These are phyloP conservation scores for Kuraishia molischiana DNA, from an alignment of 805 yeast species.

Conservation along the genomic window DNA sequence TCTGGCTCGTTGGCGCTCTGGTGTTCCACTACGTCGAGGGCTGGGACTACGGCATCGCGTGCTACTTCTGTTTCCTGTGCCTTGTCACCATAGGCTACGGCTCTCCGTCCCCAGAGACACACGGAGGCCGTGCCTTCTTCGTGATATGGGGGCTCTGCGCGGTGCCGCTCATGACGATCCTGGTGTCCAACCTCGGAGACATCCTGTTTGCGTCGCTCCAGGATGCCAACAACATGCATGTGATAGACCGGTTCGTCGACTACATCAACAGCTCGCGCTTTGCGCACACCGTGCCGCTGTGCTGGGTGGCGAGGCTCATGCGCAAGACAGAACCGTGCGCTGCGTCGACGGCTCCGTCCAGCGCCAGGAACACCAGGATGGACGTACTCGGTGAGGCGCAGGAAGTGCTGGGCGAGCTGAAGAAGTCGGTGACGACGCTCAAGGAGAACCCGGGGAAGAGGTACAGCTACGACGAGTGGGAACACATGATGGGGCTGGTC, in stretches of 20 bases:
- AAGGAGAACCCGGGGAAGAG: slow-evolving; percentile 28
- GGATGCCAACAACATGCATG: slow-evolving; percentile 6
- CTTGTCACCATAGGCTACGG: slow-evolving; percentile 84
- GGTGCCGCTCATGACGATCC: slow-evolving; percentile 78
- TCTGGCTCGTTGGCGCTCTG: slow-evolving; percentile 69
- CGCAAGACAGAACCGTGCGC: not conserved
- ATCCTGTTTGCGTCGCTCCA: slow-evolving; percentile 26
- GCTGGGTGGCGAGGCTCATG: slow-evolving; percentile 4
- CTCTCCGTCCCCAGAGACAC: slow-evolving; percentile 49
- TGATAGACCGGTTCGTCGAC: not conserved
- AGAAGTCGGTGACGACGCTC: slow-evolving; percentile 20
- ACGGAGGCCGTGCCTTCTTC: slow-evolving; percentile 66
- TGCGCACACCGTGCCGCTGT: slow-evolving; percentile 6
- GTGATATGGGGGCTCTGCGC: slow-evolving; percentile 76
- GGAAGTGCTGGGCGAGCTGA: slow-evolving; percentile 19
- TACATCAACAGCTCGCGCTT: no score
- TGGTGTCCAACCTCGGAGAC: slow-evolving; percentile 68
- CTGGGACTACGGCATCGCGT: slow-evolving; percentile 63
- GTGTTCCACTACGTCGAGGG: slow-evolving; percentile 49
- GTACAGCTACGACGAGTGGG: slow-evolving; percentile 48
- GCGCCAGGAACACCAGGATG: slow-evolving; percentile 2
- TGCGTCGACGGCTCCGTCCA: not conserved
- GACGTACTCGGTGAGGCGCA: slow-evolving; percentile 13
- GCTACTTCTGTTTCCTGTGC: slow-evolving; percentile 73
- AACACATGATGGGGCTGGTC: slow-evolving; percentile 21